These are phyloP conservation scores for Lotus japonicus DNA, from an alignment of 306 rosid species.

Conservation along the genomic window DNA sequence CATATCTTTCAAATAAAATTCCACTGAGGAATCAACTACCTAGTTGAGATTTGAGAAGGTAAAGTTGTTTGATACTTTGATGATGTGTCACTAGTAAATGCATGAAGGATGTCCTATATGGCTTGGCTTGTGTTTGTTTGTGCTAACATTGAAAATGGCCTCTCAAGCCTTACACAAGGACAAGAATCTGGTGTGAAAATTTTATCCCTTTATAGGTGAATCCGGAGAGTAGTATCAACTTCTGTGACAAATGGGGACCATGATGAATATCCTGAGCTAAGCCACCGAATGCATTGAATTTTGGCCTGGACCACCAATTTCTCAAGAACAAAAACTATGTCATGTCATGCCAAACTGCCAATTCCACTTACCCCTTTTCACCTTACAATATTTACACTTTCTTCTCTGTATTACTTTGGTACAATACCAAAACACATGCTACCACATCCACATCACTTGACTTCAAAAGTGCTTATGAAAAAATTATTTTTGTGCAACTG, in stretches of 20 bases:
- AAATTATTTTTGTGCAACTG: too few species aligned
- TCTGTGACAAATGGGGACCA: background rate
- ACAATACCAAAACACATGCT: too few species aligned
- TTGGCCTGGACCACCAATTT: slow-evolving; percentile 19
- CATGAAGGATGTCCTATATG: background rate
- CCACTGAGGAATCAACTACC: too few species aligned
- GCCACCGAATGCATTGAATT: slow-evolving; percentile 14
- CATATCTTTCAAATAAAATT: background rate
- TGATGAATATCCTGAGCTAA: background rate
- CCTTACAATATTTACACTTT: too few species aligned
- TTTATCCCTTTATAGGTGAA: background rate
- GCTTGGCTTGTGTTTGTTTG: background rate
- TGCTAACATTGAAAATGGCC: background rate
- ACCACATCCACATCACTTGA: too few species aligned
- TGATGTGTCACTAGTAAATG: background rate
- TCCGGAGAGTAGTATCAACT: background rate
- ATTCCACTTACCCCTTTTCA: background rate
- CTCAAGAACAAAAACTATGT: background rate
- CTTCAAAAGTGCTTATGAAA: too few species aligned
- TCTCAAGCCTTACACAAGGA: background rate
- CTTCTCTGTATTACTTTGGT: too few species aligned
- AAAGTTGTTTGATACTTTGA: background rate
- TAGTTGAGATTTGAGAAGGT: background rate
- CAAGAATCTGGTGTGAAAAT: background rate
- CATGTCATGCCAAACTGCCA: background rate